Conservation (phyloP, 2,329 filamentous ascomycete species). For the Aspergillus bombycis region DNA sequence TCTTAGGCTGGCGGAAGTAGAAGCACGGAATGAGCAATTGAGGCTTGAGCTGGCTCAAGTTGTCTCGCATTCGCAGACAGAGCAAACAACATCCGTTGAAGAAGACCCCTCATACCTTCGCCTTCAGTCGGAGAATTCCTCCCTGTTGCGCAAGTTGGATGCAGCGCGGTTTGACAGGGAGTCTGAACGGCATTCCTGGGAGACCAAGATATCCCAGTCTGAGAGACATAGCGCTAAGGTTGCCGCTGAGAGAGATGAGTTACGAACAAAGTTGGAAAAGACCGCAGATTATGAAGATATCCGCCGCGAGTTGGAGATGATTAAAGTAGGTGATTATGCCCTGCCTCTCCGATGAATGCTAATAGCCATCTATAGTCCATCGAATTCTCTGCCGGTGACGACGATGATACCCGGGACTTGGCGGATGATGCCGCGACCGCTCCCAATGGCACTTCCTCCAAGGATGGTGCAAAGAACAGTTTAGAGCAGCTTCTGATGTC, state of each 20-base stretch:
- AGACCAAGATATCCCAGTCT: constrained; percentile 73
- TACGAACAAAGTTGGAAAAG: constrained; percentile 81
- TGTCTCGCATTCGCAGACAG: constrained; percentile 68
- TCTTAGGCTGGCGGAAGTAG: constrained; percentile 81
- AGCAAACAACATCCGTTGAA: constrained; percentile 68
- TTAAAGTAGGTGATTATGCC: constrained; percentile 61
- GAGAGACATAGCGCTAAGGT: constrained; percentile 77
- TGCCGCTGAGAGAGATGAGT: constrained; percentile 76
- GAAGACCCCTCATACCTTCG: constrained; percentile 89
- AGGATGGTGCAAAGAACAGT: constrained; percentile 58
- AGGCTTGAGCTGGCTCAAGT: constrained; percentile 87
- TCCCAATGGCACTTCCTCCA: constrained; percentile 57
- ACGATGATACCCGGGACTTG: constrained; percentile 58
- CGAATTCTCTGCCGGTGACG: constrained; percentile 90
- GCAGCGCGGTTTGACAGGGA: constrained; percentile 82
- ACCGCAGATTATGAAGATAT: constrained; percentile 96
- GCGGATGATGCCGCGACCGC: constrained; percentile 42
- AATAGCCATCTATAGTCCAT: constrained; percentile 65
- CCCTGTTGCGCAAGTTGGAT: constrained; percentile 85
- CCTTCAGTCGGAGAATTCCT: constrained; percentile 89
- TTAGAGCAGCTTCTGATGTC: constrained; percentile 88
- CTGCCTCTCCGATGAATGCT: neutral
- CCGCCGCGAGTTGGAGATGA: constrained; percentile 91
- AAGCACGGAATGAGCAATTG: constrained; percentile 91
- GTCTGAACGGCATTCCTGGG: constrained; percentile 73